phyloP scores from a whole-genome alignment of 2,329 filamentous ascomycete species.

The Apiospora marii region DNA sequence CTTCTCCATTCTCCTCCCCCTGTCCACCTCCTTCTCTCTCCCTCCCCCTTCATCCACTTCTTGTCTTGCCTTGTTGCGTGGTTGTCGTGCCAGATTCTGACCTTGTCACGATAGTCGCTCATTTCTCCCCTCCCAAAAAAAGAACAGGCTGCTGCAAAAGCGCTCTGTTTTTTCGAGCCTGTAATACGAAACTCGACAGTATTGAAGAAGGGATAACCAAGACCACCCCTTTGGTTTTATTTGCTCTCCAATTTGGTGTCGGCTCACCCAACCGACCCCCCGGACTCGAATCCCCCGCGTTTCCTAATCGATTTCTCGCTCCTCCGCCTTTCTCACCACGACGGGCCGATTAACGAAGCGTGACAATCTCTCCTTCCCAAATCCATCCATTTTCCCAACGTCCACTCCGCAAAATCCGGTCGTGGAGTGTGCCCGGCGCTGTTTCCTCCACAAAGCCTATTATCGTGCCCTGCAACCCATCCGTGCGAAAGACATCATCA shows the following conservation, averaged over 20 bases:
- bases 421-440: constrained; percentile 29
- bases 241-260: constrained; percentile 3
- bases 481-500: constrained; percentile 18
- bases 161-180: background rate
- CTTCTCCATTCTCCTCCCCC: constrained; percentile 23
- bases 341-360: constrained; percentile 44
- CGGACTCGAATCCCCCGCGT: constrained; percentile 37
- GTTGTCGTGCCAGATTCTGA: constrained; percentile 15
- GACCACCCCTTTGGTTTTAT: background rate
- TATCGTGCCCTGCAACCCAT: constrained; percentile 15
- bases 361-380: constrained; percentile 34
- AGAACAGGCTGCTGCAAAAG: background rate
- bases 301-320: constrained; percentile 37
- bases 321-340: constrained; percentile 43
- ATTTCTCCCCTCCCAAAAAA: constrained; percentile 3
- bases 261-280: constrained; percentile 22
- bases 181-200: background rate
- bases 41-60: constrained; percentile 22
- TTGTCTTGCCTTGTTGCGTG: constrained; percentile 12
- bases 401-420: constrained; percentile 31
- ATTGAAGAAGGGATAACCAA: background rate
- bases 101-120: constrained; percentile 22
- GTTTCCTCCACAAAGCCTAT: constrained; percentile 25
- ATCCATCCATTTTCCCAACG: constrained; percentile 25
- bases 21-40: constrained; percentile 5